Conservation (phyloP, 2,329 filamentous ascomycete genomes). For the Cryphonectria naterciae region DNA sequence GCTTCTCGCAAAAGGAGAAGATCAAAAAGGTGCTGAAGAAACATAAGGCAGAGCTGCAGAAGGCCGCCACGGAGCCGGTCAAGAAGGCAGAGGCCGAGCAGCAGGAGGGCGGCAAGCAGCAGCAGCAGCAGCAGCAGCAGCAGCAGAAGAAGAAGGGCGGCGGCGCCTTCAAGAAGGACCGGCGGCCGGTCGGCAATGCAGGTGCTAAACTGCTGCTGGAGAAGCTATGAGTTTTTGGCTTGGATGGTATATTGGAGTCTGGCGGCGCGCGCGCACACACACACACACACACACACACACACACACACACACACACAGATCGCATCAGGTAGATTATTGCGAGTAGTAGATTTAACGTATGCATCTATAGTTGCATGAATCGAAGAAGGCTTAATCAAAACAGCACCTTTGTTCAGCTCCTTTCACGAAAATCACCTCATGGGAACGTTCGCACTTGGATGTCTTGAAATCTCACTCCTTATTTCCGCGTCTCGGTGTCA, state of each 20-base stretch:
- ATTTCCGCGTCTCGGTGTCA: neutral
- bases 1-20: constrained; percentile 69
- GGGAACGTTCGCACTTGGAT: neutral
- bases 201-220: constrained; percentile 65
- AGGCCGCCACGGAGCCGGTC: constrained; percentile 64
- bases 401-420: neutral
- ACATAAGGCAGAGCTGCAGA: constrained; percentile 71
- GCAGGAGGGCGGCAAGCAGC: constrained; percentile 46
- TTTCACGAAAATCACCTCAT: neutral
- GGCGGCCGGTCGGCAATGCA: constrained; percentile 58
- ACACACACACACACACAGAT: neutral
- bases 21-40: constrained; percentile 73
- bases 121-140: constrained; percentile 38
- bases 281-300: too few relatives aligned
- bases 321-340: neutral
- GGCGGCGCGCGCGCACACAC: neutral
- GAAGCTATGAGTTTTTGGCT: constrained; percentile 48
- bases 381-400: neutral
- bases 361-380: neutral
- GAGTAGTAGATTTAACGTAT: neutral
- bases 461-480: neutral
- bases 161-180: constrained; percentile 43
- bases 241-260: neutral
- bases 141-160: constrained; percentile 44
- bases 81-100: constrained; percentile 53